Percentiles rank a stretch among this genome's conserved stretches.
Evolutionary conservation across 768 basidiomycete genomes (phyloP).

Genomic region (Suillus brevipes): DNA sequence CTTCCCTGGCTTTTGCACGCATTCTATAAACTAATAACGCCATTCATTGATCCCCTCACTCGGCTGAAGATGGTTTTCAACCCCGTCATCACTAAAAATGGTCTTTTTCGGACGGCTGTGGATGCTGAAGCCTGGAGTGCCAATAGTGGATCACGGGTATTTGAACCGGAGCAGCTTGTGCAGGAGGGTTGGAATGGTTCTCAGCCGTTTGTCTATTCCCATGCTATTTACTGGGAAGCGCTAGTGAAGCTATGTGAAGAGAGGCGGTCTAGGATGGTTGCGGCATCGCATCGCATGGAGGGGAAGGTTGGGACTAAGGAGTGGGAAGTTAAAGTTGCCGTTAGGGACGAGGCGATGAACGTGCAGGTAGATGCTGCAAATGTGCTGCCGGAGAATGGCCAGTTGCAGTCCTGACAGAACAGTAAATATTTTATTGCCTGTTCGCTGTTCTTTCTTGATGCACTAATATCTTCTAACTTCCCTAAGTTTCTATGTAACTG

Average conservation of each 20-base stretch:
- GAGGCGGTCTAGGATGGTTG: conserved; percentile 48
- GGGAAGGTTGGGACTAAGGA: conserved; percentile 72
- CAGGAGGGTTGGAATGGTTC: conserved; percentile 69
- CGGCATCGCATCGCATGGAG: conserved; percentile 69
- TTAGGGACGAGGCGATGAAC: conserved; percentile 17
- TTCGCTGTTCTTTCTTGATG: not conserved
- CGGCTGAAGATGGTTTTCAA: conserved; percentile 76
- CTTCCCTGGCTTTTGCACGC: conserved; percentile 76
- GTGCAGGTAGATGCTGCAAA: not conserved
- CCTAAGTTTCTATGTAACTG: not conserved
- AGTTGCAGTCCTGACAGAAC: not conserved
- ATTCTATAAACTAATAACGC: conserved; percentile 77
- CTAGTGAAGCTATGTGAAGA: conserved; percentile 56
- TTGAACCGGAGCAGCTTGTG: conserved; percentile 71
- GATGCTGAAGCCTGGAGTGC: conserved; percentile 15
- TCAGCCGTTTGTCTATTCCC: conserved; percentile 68
- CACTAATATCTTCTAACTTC: not conserved
- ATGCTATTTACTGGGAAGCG: conserved; percentile 73
- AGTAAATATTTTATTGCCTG: not conserved
- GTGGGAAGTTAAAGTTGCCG: conserved; percentile 65
- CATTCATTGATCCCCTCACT: conserved; percentile 84
- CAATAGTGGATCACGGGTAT: conserved; percentile 37
- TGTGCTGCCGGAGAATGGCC: not conserved
- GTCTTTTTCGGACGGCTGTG: conserved; percentile 28
- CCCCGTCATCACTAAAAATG: conserved; percentile 38